Evolutionary conservation across 306 rosid genomes (phyloP), one percentile per base, ranked within the genome.

Genomic region (Benincasa hispida): DNA sequence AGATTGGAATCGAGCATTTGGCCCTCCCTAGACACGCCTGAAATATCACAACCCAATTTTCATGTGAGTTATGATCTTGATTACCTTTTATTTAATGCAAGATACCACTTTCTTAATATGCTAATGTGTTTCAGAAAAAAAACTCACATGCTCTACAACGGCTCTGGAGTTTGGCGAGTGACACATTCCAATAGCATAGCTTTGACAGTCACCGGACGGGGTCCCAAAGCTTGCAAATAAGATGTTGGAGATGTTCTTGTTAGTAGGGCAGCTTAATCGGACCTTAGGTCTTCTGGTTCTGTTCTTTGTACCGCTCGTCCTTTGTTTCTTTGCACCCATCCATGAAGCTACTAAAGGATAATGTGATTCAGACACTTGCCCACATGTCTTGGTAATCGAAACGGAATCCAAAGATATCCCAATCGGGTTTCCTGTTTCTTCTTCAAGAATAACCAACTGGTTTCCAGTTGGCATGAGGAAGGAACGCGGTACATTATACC

Each of bases 401-500:
- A 88, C 65, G 45, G 30, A 81, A 58, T 88, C 89, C n/a, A 88
- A 2, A n/a, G 74, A 63, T 51, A 84, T 76, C 60, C 77, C 83
- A 2, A 83, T 77, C 11, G 98, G 95, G 76, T 87, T 82, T 19
- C 91, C 92, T 37, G 41, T 86, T 85, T 92, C 90, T 87, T 92
- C 96, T 85, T 89, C 98, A 4, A 86, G 72, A 34, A 92, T 83
- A 81, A 91, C 83, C 72, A 94, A 80, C 58, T 83, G 84, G 82
- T 94, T 94, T 45, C 84, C 87, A 0, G 67, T 87, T 34, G 92
- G 79, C 82, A 84, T 85, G 35, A 94, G 91, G 83, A 87, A 78
- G 47, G 98, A 87, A 61, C 95, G 83, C 0, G 98, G 98, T 21
- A 92, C 79, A 72, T 94, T 82, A 81, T 94, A 94, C 97, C 98